phyloP scores from a whole-genome alignment of 352 stramenopile species.

The Pilasporangium apinafurcum region DNA sequence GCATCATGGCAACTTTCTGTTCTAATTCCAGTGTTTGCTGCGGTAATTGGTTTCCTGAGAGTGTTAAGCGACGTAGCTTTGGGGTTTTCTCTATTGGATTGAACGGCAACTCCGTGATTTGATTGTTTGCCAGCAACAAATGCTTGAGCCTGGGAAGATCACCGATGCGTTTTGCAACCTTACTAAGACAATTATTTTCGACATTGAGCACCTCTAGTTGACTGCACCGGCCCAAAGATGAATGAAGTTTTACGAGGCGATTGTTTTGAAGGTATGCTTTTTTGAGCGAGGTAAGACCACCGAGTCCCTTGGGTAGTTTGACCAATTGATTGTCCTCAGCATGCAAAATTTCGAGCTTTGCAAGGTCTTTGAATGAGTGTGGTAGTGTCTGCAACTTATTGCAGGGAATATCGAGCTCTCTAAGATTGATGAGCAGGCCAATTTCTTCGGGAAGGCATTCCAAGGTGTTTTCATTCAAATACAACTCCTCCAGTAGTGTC shows the following conservation, averaged over 20 bases:
- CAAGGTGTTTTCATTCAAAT: conserved; percentile 75
- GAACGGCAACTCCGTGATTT: conserved; percentile 72
- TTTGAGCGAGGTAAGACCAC: conserved; percentile 48
- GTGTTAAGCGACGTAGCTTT: conserved; percentile 68
- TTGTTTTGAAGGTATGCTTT: conserved; percentile 87
- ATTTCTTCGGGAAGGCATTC: conserved; percentile 65
- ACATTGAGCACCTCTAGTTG: conserved; percentile 82
- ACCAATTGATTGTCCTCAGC: conserved; percentile 65
- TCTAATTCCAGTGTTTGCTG: conserved; percentile 55
- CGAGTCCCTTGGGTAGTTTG: conserved; percentile 76
- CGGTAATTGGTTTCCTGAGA: conserved; percentile 68
- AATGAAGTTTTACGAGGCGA: conserved; percentile 67
- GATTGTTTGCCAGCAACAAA: conserved; percentile 80
- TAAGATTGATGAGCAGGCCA: conserved; percentile 63
- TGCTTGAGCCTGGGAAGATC: conserved; percentile 74
- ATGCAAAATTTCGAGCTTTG: conserved; percentile 77
- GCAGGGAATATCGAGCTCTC: conserved; percentile 65
- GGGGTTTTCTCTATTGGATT: conserved; percentile 67
- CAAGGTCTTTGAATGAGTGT: conserved; percentile 55
- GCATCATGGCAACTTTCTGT: conserved; percentile 48
- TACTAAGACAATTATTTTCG: conserved; percentile 75
- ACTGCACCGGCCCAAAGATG: conserved; percentile 64
- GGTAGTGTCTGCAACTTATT: conserved; percentile 68
- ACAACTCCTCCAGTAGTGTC: conserved; percentile 72
- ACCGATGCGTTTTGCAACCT: conserved; percentile 82